Base-by-base conservation (phyloP, 495 filamentous ascomycete genomes). In the Tuber borchii region DNA sequence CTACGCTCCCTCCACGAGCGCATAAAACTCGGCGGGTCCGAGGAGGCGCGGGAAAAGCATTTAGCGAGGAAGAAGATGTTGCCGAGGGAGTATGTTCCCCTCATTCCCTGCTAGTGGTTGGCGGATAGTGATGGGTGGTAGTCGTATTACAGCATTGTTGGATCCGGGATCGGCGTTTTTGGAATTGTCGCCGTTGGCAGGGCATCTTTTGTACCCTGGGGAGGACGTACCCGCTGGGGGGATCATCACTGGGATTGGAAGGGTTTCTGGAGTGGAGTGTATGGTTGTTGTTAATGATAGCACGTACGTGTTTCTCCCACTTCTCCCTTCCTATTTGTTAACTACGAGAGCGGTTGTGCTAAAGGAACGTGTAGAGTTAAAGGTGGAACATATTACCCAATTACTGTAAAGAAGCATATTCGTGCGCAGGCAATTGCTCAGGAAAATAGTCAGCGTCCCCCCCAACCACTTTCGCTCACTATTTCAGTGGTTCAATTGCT, bases 351-450 rank as follows among this genome's bases (percentile, higher is more conserved):
- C 61, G 68, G 22, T 71, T 73, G 19, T 56, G n/a, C 8, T 68
- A 56, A 31, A 31, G 12, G 26, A 34, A 40, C 20, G 9, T 72
- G 72, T 73, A 88, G 86, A 20, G 95, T 97, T 77, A 99, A 99
- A 85, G 95, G 96, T n/a, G 95, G 95, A 70, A 97, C 96, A 2
- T 99, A 99, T 85, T 98, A 94, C 84, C 95, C 95, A 0, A 94
- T 99, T 72, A 99, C 95, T 2, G 94, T 99, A 45, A 97, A 97
- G 86, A 99, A 99, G 85, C 96, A 98, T 85, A 87, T 98, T 20
- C 90, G 95, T 74, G 95, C 95, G 37, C 95, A 99, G 84, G 91
- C 90, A 39, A 91, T 98, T 74, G 95, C 95, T 2, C 88, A 93
- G 77, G 92, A 98, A 84, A 99, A 98, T 82, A 90, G 89, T 75